Conservation (phyloP, 257 asterid genomes). For the Petunia secreta region DNA sequence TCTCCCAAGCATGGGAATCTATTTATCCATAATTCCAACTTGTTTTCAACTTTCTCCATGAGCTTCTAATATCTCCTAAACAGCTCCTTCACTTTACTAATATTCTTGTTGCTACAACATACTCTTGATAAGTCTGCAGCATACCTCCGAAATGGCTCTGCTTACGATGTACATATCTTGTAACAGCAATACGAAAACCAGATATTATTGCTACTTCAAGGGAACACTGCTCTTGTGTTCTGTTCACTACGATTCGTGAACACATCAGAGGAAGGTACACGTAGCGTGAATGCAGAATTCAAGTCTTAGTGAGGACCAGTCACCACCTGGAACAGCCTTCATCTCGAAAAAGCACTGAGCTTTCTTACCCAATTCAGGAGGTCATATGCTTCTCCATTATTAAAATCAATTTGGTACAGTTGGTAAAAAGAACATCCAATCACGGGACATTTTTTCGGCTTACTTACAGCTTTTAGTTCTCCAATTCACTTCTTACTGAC, state of each 20-base stretch:
- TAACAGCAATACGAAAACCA: conserved; percentile 6
- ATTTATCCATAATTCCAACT: conserved; percentile 5
- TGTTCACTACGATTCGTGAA: neutral
- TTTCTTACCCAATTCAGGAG: neutral
- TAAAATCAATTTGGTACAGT: neutral
- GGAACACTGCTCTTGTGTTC: neutral
- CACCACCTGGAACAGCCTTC: conserved; percentile 10
- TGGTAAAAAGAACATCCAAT: neutral
- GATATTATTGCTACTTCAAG: neutral
- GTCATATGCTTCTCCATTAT: neutral
- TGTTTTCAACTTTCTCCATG: neutral
- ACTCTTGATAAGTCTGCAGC: neutral
- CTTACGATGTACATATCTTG: neutral
- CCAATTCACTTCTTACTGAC: neutral
- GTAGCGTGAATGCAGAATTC: conserved; percentile 13
- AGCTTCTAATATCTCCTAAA: neutral
- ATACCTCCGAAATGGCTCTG: neutral
- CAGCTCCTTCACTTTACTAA: neutral
- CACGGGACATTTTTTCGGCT: neutral
- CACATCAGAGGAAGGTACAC: neutral
- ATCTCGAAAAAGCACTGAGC: neutral
- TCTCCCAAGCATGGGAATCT: neutral
- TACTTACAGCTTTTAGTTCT: neutral
- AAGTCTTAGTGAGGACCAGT: neutral
- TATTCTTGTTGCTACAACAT: neutral